Percentiles rank a stretch among this genome's conserved stretches.
Conservation (phyloP, 2,329 filamentous ascomycete genomes). For the Helotiales sp. region DNA sequence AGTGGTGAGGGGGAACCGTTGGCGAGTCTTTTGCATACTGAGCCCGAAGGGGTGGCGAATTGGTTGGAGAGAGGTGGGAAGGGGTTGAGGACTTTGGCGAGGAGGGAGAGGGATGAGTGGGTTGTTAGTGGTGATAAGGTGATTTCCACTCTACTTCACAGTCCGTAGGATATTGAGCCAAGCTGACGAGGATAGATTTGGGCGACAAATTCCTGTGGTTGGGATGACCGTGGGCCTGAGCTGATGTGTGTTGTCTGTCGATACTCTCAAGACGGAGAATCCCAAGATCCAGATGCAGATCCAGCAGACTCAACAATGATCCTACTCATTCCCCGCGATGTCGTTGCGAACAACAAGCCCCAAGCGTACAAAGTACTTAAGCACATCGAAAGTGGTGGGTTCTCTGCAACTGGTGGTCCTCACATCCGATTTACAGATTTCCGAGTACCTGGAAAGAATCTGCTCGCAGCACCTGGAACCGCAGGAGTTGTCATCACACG, state of each 20-base stretch:
- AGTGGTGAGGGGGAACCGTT: conserved; percentile 51
- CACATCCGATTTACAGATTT: conserved; percentile 55
- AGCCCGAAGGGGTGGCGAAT: conserved; percentile 57
- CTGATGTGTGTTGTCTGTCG: conserved; percentile 58
- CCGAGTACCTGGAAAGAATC: conserved; percentile 52
- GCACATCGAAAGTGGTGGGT: conserved; percentile 52
- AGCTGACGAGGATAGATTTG: conserved; percentile 48
- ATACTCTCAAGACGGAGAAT: conserved; percentile 27
- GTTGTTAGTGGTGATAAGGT: conserved; percentile 60
- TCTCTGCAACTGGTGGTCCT: conserved; percentile 54
- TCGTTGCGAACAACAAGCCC: conserved; percentile 51
- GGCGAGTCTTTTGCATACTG: conserved; percentile 57
- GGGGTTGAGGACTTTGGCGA: conserved; percentile 56
- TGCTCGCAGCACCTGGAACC: conserved; percentile 51
- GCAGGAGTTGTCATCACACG: conserved; percentile 50
- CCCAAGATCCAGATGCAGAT: conserved; percentile 32
- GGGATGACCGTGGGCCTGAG: conserved; percentile 57
- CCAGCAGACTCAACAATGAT: conserved; percentile 51
- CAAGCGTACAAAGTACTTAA: conserved; percentile 52
- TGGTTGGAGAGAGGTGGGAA: conserved; percentile 54
- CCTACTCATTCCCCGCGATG: conserved; percentile 53
- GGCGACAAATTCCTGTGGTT: conserved; percentile 59
- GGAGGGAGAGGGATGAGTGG: conserved; percentile 55
- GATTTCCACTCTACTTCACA: background rate
- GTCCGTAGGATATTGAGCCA: background rate